Evolutionary conservation across 2,329 filamentous ascomycete genomes (phyloP).

Genomic region (Aspergillus sp.): DNA sequence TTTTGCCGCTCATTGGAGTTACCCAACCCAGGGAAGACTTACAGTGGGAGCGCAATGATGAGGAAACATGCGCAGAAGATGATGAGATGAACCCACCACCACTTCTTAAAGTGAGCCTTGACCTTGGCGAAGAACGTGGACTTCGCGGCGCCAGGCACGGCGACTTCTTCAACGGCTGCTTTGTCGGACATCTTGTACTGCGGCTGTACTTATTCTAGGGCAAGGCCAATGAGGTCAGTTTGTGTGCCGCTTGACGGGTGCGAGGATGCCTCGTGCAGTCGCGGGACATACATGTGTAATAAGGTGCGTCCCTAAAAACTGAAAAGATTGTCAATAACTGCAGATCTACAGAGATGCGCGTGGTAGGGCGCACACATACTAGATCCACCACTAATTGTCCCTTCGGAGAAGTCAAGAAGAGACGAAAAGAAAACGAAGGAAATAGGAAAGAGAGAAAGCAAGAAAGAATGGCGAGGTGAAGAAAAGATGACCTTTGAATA

Average conservation of each 20-base stretch:
- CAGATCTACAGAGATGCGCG: neutral
- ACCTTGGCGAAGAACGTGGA: conserved; percentile 33
- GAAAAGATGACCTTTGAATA: neutral
- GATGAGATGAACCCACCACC: conserved; percentile 61
- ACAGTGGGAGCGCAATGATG: conserved; percentile 61
- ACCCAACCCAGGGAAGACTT: conserved; percentile 35
- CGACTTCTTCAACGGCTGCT: conserved; percentile 29
- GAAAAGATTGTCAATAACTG: neutral
- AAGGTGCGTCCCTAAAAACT: neutral
- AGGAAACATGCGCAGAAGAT: conserved; percentile 56
- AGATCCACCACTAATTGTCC: neutral
- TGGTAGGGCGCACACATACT: neutral
- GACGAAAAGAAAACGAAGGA: neutral
- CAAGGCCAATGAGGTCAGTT: conserved; percentile 7
- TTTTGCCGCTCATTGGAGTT: neutral
- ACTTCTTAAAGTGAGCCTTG: conserved; percentile 46
- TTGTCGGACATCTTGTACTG: conserved; percentile 25
- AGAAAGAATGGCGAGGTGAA: conserved; percentile 2
- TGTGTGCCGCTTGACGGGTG: conserved; percentile 5
- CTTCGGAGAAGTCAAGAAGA: neutral
- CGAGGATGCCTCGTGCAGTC: neutral
- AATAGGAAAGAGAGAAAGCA: neutral
- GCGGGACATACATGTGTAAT: neutral
- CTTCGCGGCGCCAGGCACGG: conserved; percentile 20
- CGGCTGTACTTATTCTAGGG: neutral